Evolutionary conservation across 2,329 filamentous ascomycete genomes (phyloP), one percentile per base, ranked within the genome.

Genomic region (Epichloe amarillans): DNA sequence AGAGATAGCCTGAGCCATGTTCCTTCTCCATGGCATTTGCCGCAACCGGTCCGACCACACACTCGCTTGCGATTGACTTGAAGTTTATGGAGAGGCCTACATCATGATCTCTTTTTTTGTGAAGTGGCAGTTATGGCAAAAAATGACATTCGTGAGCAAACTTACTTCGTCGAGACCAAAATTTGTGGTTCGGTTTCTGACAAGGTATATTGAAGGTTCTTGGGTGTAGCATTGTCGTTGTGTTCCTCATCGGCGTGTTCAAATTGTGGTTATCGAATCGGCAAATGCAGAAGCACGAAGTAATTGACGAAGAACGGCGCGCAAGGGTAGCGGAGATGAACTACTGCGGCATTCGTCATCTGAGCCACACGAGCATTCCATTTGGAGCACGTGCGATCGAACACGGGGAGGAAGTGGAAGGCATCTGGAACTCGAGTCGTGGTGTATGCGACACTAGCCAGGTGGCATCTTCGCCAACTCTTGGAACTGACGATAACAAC

Each of bases 301-400:
- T 79, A 19, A 74, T 84, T 54, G 83, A 88, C 56, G 79, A 82
- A 58, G 79, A 84, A 56, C 83, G 83, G 61, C 73, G 74, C 57
- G 71, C 70, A 23, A 74, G 74, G 44, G 66, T 73, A 55, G 65
- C 64, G 52, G 72, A 80, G 59, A 71, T 80, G 70, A 76, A 66
- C 54, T 76, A 67, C 64, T 80, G 71, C 54, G 80, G 72, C 60
- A 72, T 80, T 46, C 55, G 64, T 5, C 53, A 59, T 17, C 47
- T 63, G 49, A 60, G 63, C 30, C 53, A 59, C 17, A 72, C 79
- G 47, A 83, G 87, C 10, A 79, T 94, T 37, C 89, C 88, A 0
- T 96, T 96, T 60, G 90, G 91, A 19, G 80, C 93, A 49, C 82
- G 86, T 58, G 90, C 90, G 6, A 79, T 96, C 45, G 84, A 95